These are phyloP conservation scores for Alternaria infectoria DNA, from an alignment of 2,329 filamentous ascomycete genomes.

Conservation along the genomic window DNA sequence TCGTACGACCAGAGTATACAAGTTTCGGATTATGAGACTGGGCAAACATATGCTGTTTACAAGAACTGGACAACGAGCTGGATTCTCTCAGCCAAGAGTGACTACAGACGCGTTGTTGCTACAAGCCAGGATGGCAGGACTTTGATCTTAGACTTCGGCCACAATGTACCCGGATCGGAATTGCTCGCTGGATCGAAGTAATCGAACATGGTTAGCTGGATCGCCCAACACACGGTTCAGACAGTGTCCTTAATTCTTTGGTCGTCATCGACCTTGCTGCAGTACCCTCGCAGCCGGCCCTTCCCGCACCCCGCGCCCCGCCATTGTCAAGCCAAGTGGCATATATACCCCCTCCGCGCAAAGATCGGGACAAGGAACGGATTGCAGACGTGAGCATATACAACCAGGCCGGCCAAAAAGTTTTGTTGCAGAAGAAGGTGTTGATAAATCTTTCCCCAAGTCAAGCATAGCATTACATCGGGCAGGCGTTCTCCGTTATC, in stretches of 20 bases:
- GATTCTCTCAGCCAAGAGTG: conserved; percentile 95
- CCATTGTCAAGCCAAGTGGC: not conserved
- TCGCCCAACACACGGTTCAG: not conserved
- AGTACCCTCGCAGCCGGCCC: not conserved
- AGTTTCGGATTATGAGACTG: conserved; percentile 86
- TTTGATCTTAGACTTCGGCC: conserved; percentile 90
- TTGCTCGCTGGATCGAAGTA: conserved; percentile 46
- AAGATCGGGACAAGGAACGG: not conserved
- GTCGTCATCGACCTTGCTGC: not conserved
- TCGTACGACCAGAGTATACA: conserved; percentile 97
- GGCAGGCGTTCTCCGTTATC: not conserved
- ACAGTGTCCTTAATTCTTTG: not conserved
- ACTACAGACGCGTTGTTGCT: conserved; percentile 92
- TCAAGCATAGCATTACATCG: conserved; percentile 10
- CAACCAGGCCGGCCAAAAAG: not conserved
- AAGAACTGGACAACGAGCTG: conserved; percentile 96
- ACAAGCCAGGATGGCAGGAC: conserved; percentile 94
- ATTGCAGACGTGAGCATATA: not conserved
- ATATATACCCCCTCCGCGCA: not conserved
- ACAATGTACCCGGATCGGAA: conserved; percentile 61
- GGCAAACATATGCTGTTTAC: conserved; percentile 79
- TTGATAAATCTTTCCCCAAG: not conserved
- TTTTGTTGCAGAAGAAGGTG: not conserved
- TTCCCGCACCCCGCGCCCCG: not conserved
- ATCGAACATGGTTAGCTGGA: not conserved